phyloP scores from a whole-genome alignment of 2,329 filamentous ascomycete species.

The Dothidotthia symphoricarpi region DNA sequence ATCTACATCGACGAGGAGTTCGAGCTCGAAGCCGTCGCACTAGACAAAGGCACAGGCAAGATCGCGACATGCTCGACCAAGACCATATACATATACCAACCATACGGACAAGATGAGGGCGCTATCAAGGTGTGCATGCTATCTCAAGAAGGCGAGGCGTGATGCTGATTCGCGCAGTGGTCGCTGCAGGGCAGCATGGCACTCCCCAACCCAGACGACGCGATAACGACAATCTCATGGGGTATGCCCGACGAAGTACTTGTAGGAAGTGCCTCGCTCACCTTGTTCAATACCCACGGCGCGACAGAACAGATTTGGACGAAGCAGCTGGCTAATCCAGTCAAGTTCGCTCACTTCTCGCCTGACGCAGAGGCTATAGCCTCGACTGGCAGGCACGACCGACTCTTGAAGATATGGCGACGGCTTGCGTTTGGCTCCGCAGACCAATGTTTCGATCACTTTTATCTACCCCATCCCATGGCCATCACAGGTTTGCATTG shows the following conservation, averaged over 20 bases:
- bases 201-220: slow-evolving; percentile 46
- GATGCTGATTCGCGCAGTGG: slow-evolving; percentile 49
- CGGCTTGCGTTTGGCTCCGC: slow-evolving; percentile 78
- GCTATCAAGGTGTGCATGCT: slow-evolving; percentile 64
- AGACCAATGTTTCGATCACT: slow-evolving; percentile 84
- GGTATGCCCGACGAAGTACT: slow-evolving; percentile 82
- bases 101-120: slow-evolving; percentile 68
- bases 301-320: slow-evolving; percentile 67
- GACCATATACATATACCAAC: slow-evolving; percentile 73
- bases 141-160: slow-evolving; percentile 2
- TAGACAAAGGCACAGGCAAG: slow-evolving; percentile 81
- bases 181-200: slow-evolving; percentile 61
- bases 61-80: slow-evolving; percentile 71
- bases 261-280: slow-evolving; percentile 67
- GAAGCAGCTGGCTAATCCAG: slow-evolving; percentile 68
- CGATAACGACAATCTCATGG: slow-evolving; percentile 73
- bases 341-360: slow-evolving; percentile 74
- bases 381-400: slow-evolving; percentile 73
- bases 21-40: slow-evolving; percentile 70
- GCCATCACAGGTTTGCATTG: slow-evolving; percentile 82
- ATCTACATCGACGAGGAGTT: slow-evolving; percentile 76
- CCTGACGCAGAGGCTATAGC: slow-evolving; percentile 86
- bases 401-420: slow-evolving; percentile 89
- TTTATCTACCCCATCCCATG: slow-evolving; percentile 81
- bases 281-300: slow-evolving; percentile 62